Evolutionary conservation across 495 filamentous ascomycete species (phyloP).

Genomic region (Jackrogersella minutella): DNA sequence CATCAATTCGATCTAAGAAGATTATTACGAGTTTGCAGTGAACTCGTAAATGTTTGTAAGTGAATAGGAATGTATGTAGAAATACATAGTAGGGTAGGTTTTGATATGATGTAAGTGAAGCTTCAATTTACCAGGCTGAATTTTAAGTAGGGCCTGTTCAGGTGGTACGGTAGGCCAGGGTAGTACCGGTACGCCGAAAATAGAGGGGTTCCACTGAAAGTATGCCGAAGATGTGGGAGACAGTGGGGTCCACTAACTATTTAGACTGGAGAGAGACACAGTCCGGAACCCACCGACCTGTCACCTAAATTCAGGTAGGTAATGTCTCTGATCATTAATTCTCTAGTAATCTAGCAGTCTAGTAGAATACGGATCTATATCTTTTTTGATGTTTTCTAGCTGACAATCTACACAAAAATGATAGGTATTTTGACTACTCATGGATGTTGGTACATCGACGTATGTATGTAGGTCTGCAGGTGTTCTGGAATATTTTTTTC

Average conservation of each 20-base stretch:
- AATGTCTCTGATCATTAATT: slow-evolving; percentile 16
- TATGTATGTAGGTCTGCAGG: neutral
- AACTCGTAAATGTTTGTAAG: neutral
- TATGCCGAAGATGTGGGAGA: slow-evolving; percentile 22
- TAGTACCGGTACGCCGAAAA: slow-evolving; percentile 24
- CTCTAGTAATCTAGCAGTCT: slow-evolving; percentile 5
- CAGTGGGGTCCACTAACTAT: neutral
- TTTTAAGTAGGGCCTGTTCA: slow-evolving; percentile 22
- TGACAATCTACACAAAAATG: slow-evolving; percentile 12
- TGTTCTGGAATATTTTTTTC: neutral
- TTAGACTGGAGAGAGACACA: neutral
- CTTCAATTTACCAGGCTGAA: slow-evolving; percentile 19
- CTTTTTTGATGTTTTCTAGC: neutral
- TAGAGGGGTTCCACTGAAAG: slow-evolving; percentile 33
- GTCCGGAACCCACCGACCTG: slow-evolving; percentile 33
- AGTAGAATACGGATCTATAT: neutral
- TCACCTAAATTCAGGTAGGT: slow-evolving; percentile 25
- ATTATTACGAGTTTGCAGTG: neutral
- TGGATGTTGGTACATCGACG: neutral
- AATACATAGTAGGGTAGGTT: slow-evolving; percentile 24
- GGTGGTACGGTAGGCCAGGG: slow-evolving; percentile 11
- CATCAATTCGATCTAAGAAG: slow-evolving; percentile 38
- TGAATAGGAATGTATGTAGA: neutral
- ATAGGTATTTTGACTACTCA: neutral
- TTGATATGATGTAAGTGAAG: slow-evolving; percentile 45